A percentile compares a stretch with the other conserved stretches of the same genome.
These are phyloP conservation scores for Hericium erinaceus DNA, from an alignment of 768 basidiomycete genomes.

Conservation along the genomic window DNA sequence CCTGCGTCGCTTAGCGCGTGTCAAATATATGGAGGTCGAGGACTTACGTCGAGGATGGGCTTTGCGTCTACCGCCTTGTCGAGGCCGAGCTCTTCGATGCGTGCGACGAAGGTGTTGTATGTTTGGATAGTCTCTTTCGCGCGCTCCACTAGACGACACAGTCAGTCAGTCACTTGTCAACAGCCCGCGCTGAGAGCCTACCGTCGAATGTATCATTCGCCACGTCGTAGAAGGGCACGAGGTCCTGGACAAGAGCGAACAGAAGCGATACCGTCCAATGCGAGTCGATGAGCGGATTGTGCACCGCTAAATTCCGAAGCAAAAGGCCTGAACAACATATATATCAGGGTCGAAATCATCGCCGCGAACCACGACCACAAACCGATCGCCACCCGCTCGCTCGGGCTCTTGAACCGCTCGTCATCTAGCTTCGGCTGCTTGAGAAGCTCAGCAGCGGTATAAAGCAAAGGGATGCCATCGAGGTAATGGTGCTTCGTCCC, in stretches of 20 bases:
- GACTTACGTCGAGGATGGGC: slow-evolving; percentile 69
- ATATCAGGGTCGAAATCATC: background rate
- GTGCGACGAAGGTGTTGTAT: slow-evolving; percentile 59
- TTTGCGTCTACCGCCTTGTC: slow-evolving; percentile 54
- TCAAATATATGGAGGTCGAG: background rate
- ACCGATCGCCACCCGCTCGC: slow-evolving; percentile 56
- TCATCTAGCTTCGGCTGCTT: slow-evolving; percentile 25
- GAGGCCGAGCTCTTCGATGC: slow-evolving; percentile 55
- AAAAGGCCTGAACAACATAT: slow-evolving; percentile 41
- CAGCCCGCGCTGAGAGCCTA: slow-evolving; percentile 20
- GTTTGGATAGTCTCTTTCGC: slow-evolving; percentile 39
- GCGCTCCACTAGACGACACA: slow-evolving; percentile 27
- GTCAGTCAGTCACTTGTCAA: slow-evolving; percentile 10
- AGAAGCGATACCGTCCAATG: slow-evolving; percentile 66
- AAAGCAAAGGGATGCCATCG: slow-evolving; percentile 65
- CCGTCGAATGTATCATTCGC: slow-evolving; percentile 33
- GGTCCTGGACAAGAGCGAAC: slow-evolving; percentile 68
- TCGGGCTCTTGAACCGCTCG: slow-evolving; percentile 27
- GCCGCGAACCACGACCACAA: slow-evolving; percentile 11
- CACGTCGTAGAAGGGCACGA: slow-evolving; percentile 44
- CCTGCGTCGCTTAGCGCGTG: slow-evolving; percentile 34
- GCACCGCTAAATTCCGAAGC: slow-evolving; percentile 57
- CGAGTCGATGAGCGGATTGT: slow-evolving; percentile 50
- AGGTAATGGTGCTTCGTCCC: slow-evolving; percentile 70
- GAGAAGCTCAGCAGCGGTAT: slow-evolving; percentile 41